Conservation (phyloP, 139 green algal species). For the Diplosphaera chodatii region DNA sequence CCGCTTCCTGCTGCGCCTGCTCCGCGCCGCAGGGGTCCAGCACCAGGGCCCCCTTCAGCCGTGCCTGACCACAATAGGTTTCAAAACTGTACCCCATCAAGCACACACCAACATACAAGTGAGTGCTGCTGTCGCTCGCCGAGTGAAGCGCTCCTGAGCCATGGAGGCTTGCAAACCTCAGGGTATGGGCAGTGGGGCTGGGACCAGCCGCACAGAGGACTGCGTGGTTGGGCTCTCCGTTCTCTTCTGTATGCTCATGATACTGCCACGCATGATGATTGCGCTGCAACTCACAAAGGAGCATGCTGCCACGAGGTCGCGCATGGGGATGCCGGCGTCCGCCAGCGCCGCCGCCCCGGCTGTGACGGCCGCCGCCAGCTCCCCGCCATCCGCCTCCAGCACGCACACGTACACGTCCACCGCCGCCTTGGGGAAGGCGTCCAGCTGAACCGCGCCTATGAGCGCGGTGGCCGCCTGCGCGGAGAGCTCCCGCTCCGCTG, state of each 20-base stretch:
- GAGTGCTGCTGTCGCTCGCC: too few species aligned
- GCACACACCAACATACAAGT: too few species aligned
- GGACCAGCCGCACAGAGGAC: too few species aligned
- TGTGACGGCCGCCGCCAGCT: slow-evolving; percentile 42
- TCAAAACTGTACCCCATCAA: too few species aligned
- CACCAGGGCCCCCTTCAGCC: background rate
- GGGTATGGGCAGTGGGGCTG: too few species aligned
- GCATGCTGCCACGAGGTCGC: slow-evolving; percentile 58
- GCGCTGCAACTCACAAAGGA: slow-evolving; percentile 50
- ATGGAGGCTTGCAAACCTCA: too few species aligned
- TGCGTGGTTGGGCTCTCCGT: too few species aligned
- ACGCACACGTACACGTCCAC: slow-evolving; percentile 67
- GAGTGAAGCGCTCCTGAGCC: too few species aligned
- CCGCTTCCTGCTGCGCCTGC: background rate
- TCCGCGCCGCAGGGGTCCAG: background rate
- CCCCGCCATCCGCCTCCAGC: slow-evolving; percentile 58
- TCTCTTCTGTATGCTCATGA: too few species aligned
- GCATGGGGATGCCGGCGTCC: slow-evolving; percentile 65
- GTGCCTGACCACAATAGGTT: too few species aligned
- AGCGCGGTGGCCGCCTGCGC: slow-evolving; percentile 44
- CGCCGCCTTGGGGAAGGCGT: slow-evolving; percentile 60
- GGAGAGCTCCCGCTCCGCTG: slow-evolving; percentile 35
- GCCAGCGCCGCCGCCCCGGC: slow-evolving; percentile 62
- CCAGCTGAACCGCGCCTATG: slow-evolving; percentile 33
- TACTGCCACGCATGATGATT: too few species aligned